Evolutionary conservation across 163 green algal genomes (phyloP).

Genomic region (Prototheca cutis): DNA sequence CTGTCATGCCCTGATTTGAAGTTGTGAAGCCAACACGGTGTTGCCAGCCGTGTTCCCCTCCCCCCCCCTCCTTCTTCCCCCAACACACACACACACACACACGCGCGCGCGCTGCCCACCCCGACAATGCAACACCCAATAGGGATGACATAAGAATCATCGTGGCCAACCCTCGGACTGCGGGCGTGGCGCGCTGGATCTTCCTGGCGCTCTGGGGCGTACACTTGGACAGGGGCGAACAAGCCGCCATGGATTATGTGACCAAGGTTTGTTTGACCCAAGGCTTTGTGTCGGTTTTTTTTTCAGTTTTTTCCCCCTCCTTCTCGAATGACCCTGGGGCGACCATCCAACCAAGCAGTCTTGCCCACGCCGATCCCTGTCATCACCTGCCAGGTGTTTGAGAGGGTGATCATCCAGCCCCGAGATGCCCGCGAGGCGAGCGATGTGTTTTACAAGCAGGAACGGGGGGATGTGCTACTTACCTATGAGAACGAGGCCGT

Average conservation of each 20-base stretch:
- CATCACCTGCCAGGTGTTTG: conserved; percentile 70
- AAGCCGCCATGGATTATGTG: conserved; percentile 37
- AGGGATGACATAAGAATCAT: conserved; percentile 49
- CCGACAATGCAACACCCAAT: conserved; percentile 2
- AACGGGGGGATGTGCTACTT: conserved; percentile 61
- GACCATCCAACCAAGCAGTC: too few relatives aligned
- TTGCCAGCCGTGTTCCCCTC: too few relatives aligned
- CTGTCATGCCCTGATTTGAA: too few relatives aligned
- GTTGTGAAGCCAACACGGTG: too few relatives aligned
- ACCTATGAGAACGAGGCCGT: conserved; percentile 89
- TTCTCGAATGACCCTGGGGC: too few relatives aligned
- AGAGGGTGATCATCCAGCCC: conserved; percentile 69
- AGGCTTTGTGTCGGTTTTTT: too few relatives aligned
- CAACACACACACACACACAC: not conserved
- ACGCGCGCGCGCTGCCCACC: too few relatives aligned
- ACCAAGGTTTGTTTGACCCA: too few relatives aligned
- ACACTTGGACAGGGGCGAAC: conserved; percentile 35
- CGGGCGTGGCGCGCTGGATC: conserved; percentile 78
- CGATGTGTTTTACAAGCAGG: conserved; percentile 82
- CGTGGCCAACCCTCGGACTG: conserved; percentile 78
- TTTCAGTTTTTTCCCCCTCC: too few relatives aligned
- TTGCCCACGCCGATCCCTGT: too few relatives aligned
- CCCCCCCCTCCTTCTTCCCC: too few relatives aligned
- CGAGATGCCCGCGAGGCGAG: conserved; percentile 70
- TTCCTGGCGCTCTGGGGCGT: conserved; percentile 77